phyloP scores from a whole-genome alignment of 257 asterid species.

The Fraxinus excelsior region DNA sequence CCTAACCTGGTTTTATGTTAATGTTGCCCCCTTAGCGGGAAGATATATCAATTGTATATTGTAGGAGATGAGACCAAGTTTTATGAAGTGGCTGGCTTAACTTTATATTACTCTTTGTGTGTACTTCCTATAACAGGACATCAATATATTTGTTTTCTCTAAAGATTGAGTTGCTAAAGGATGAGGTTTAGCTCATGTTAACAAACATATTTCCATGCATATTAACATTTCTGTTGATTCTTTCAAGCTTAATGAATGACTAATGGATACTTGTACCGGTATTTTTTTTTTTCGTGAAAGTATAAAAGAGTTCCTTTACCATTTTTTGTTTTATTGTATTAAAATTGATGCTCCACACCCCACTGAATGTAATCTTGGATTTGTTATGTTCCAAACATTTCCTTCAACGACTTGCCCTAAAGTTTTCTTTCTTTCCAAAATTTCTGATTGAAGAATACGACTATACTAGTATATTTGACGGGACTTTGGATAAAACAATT shows the following conservation, averaged over 20 bases:
- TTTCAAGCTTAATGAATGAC: not conserved
- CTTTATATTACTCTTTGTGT: not conserved
- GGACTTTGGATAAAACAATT: not conserved
- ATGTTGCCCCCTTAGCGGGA: not conserved
- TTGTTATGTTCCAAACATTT: slow-evolving; percentile 4
- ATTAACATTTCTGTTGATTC: not conserved
- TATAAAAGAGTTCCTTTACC: not conserved
- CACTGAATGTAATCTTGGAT: not conserved
- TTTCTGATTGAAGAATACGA: not conserved
- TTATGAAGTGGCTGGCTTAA: not conserved
- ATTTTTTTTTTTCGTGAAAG: not conserved
- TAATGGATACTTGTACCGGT: not conserved
- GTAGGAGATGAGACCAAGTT: not conserved
- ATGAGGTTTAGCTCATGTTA: not conserved
- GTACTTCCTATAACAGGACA: not conserved
- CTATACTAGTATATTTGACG: not conserved
- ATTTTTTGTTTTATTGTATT: not conserved
- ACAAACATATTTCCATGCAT: not conserved
- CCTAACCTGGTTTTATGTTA: not conserved
- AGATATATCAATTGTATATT: not conserved
- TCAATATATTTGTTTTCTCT: not conserved
- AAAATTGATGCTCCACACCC: not conserved
- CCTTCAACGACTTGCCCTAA: not conserved
- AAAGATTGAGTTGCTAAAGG: slow-evolving; percentile 3
- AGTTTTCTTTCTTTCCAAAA: not conserved